Conservation (phyloP, 805 yeast species). For the Saccharomycopsis sp. region DNA sequence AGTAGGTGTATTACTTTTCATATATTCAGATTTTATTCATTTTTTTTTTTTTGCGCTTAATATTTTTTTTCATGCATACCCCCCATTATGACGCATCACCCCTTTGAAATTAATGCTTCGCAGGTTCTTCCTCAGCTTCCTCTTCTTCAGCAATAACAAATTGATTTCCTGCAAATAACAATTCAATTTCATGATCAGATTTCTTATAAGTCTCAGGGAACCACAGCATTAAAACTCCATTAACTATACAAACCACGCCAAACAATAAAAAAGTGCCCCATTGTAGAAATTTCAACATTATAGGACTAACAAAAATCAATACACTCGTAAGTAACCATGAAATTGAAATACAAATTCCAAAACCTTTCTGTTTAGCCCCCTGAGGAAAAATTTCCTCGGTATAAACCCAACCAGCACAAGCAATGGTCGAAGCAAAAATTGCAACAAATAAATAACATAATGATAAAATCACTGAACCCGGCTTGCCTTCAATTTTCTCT, state of each 20-base stretch:
- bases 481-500: conserved; percentile 30
- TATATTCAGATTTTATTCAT: too few species aligned
- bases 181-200: conserved; percentile 25
- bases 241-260: conserved; percentile 30
- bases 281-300: conserved; percentile 30
- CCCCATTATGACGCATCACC: too few species aligned
- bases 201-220: conserved; percentile 41
- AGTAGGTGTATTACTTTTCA: too few species aligned
- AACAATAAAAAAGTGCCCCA: conserved; percentile 37
- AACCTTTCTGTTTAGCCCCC: conserved; percentile 39
- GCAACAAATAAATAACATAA: conserved; percentile 40
- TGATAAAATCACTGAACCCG: conserved; percentile 39
- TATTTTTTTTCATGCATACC: too few species aligned
- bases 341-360: conserved; percentile 38
- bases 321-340: conserved; percentile 38
- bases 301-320: conserved; percentile 36
- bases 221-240: conserved; percentile 28
- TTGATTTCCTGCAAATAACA: background rate
- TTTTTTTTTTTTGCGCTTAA: too few species aligned
- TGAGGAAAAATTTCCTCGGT: conserved; percentile 43
- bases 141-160: too few species aligned
- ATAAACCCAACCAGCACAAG: conserved; percentile 44
- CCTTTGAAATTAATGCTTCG: too few species aligned
- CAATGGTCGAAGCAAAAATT: conserved; percentile 39
- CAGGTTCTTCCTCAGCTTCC: too few species aligned